These are phyloP conservation scores for Solanum corneliomulleri DNA, from an alignment of 257 asterid species.

Conservation along the genomic window DNA sequence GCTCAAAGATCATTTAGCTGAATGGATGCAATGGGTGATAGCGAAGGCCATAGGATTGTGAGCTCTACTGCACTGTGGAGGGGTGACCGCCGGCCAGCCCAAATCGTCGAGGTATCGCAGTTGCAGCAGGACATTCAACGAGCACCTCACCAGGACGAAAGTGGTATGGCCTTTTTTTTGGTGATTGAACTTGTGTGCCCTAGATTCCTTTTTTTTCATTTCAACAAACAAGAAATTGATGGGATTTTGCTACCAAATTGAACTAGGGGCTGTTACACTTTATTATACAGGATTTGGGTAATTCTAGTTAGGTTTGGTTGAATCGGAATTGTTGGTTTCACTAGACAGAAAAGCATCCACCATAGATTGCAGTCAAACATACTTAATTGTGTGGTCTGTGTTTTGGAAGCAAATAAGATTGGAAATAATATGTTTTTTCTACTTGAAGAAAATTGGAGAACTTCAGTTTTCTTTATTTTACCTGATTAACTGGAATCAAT, in stretches of 20 bases:
- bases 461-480: neutral
- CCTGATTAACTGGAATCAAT: neutral
- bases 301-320: neutral
- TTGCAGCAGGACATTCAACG: no score
- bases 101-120: no score
- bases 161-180: slow-evolving; percentile 34
- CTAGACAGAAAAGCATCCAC: neutral
- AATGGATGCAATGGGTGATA: no score
- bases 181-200: neutral
- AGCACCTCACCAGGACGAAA: slow-evolving; percentile 17
- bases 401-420: neutral
- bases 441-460: neutral
- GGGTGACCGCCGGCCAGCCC: no score
- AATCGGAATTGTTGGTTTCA: neutral
- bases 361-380: no score
- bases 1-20: no score
- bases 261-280: no score
- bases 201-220: neutral
- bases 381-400: neutral
- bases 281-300: neutral
- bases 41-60: no score
- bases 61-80: no score
- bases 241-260: neutral
- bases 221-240: neutral
- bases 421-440: neutral